Evolutionary conservation across 2,329 filamentous ascomycete genomes (phyloP), one percentile per base, ranked within the genome.

Genomic region (Aspergillus fumigatiaffinis): DNA sequence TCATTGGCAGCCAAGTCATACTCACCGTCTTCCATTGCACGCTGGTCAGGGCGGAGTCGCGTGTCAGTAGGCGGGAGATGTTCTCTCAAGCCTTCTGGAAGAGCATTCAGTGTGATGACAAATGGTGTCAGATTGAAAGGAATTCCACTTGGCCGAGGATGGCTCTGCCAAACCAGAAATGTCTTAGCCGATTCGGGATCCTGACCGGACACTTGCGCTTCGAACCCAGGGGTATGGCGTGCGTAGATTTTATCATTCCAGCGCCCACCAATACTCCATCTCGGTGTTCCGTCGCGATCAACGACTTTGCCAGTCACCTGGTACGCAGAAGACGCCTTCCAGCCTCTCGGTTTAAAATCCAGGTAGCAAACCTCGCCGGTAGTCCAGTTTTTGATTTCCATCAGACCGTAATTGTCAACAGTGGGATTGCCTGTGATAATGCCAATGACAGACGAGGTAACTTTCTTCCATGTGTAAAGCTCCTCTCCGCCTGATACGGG

Each of bases 231-330:
- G 0, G 93, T 97, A 63, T 93, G 83, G 28, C 94, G 90, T 5
- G 93, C 94, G 71, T 97, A 99, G 57, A 99, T 87, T 76, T 93
- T 95, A 71, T 95, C 94, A 74, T 97, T 97, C 94, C 94, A 99
- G 38, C 92, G 87, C 1, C 94, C 94, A 44, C 93, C 94, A 59
- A 99, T 86, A 71, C 88, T 92, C 84, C 94, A 92, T 53, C 89
- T 86, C 8, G 94, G 90, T 38, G 87, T 85, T n/a, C 92, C 92
- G 50, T 86, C 80, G 4, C 84, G 80, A 68, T 94, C 92, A 52
- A 92, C 81, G 3, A 97, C 88, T 75, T 93, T 94, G 60, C 94
- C 94, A 0, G 86, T 82, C 38, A 97, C 87, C 67, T 95, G 89
- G 74, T 92, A 97, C 1, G 93, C 92, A 53, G 90, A 95, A 0